Evolutionary conservation across 768 basidiomycete species (phyloP), one percentile per base, ranked within the genome.

Genomic region (Leccinum aurantiacum): DNA sequence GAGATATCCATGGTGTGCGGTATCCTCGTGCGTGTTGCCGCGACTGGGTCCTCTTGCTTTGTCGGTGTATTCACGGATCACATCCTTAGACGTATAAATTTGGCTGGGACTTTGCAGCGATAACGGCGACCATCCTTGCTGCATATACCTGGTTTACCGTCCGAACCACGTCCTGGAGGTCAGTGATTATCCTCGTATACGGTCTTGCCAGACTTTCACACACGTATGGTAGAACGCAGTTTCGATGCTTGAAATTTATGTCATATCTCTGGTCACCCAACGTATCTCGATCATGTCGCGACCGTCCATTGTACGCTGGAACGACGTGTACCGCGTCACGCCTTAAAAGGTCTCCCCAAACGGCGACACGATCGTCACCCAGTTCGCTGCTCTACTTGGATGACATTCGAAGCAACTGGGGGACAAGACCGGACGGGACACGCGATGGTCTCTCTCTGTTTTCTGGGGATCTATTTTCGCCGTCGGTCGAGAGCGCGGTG

Each of bases 101-200:
- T 68, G 97, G 97, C 9, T 94, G 90, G 89, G 89, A 97, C 71
- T 99, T 95, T 74, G 96, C 97, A 4, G 93, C 90, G 2, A 86
- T 98, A 49, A 98, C 95, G 0, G 81, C 85, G 1, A 74, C 83
- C 1, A 92, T 96, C 0, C 86, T 99, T 81, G 90, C 82, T 3
- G 85, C 90, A 4, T 99, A 99, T 71, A 91, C 94, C 0, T 98
- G 95, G 95, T 99, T 96, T 71, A 99, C 97, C 1, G 87, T 99
- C 35, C 84, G 87, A 52, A 98, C 97, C 1, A 99, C 97, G 1
- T 87, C 95, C 1, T 98, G 97, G 97, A 81, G n/a, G n/a, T n/a
- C n/a, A n/a, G n/a, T n/a, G n/a, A n/a, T n/a, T n/a, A n/a, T n/a
- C n/a, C n/a, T n/a, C n/a, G n/a, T 29, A 10, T 14, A 6, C 19